Evolutionary conservation across 345 rosid species (phyloP).

Genomic region (Corymbia maculata): DNA sequence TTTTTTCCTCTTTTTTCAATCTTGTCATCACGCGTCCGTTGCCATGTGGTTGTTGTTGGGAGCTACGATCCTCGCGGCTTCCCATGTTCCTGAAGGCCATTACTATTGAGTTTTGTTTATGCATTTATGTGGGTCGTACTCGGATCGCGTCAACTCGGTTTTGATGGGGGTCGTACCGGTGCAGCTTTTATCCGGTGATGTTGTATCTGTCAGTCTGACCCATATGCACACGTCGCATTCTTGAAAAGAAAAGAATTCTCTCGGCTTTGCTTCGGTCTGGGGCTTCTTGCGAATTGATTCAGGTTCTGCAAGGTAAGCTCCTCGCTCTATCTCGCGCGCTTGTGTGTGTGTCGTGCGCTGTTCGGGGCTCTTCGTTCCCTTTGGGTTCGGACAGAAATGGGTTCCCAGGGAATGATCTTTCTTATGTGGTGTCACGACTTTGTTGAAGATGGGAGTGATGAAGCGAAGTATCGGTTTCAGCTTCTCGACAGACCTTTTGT

Average conservation of each 20-base stretch:
- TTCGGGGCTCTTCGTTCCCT: background rate
- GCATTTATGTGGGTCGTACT: background rate
- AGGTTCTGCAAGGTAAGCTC: background rate
- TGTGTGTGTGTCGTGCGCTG: background rate
- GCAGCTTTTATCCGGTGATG: background rate
- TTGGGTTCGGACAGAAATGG: background rate
- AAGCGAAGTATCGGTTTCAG: background rate
- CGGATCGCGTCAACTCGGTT: background rate
- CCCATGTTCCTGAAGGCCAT: background rate
- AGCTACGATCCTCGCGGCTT: background rate
- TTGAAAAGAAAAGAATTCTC: accelerated
- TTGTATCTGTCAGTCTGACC: background rate
- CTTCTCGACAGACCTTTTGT: background rate
- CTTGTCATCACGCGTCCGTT: background rate
- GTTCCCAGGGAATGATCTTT: background rate
- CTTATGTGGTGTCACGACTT: background rate
- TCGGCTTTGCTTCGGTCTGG: background rate
- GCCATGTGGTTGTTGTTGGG: background rate
- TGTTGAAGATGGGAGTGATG: background rate
- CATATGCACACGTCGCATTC: background rate
- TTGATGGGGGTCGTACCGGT: background rate
- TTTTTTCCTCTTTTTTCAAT: background rate
- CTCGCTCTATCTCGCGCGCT: background rate
- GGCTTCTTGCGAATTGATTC: background rate
- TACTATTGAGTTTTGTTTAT: background rate